These are phyloP conservation scores for Lentinula sp. DNA, from an alignment of 768 basidiomycete species.

Conservation along the genomic window DNA sequence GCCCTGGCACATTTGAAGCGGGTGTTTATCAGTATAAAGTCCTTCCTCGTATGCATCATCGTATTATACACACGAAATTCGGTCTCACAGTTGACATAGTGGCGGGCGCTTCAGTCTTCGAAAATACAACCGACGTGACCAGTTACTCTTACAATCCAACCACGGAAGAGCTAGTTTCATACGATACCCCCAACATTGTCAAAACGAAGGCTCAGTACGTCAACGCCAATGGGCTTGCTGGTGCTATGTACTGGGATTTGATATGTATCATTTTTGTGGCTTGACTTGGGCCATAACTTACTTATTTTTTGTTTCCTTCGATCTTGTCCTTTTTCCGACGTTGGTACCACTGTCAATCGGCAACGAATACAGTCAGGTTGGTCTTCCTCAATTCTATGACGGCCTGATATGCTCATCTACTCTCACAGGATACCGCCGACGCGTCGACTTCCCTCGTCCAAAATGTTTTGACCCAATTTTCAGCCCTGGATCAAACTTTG, in stretches of 20 bases:
- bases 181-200: conserved; percentile 69
- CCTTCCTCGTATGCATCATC: conserved; percentile 45
- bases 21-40: conserved; percentile 74
- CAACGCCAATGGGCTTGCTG: conserved; percentile 49
- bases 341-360: conserved; percentile 34
- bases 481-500: conserved; percentile 51
- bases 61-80: neutral
- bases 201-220: conserved; percentile 66
- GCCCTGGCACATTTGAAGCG: conserved; percentile 63
- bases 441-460: conserved; percentile 42
- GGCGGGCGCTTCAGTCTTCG: conserved; percentile 51
- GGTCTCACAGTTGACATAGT: conserved; percentile 18
- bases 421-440: conserved; percentile 50
- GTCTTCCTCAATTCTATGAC: neutral
- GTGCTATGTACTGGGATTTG: conserved; percentile 72
- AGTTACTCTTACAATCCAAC: conserved; percentile 71
- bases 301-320: neutral
- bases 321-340: neutral
- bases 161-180: conserved; percentile 66
- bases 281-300: neutral
- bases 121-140: conserved; percentile 65
- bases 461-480: conserved; percentile 39
- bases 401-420: neutral
- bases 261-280: conserved; percentile 13
- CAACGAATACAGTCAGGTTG: conserved; percentile 12